A percentile compares a stretch with the other conserved stretches of the same genome.
phyloP scores from a whole-genome alignment of 106 monocot genomes.

The Iris macrosiphon region DNA sequence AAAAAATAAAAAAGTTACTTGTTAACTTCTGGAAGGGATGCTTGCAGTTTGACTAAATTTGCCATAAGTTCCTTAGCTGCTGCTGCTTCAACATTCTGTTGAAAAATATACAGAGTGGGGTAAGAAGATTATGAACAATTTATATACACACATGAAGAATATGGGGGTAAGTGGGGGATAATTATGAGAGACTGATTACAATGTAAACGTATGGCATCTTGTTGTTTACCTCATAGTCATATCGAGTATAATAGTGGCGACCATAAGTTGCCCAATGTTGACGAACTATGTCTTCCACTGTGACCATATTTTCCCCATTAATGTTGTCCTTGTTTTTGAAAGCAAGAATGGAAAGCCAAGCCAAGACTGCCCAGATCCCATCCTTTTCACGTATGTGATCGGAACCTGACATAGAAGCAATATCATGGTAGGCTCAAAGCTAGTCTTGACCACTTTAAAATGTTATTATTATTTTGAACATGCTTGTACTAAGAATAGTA shows the following conservation, averaged over 20 bases:
- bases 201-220: background rate
- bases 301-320: slow-evolving; percentile 63
- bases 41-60: slow-evolving; percentile 61
- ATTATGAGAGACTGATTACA: background rate
- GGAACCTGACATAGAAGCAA: slow-evolving; percentile 37
- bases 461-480: background rate
- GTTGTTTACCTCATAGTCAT: slow-evolving; percentile 86
- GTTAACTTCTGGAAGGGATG: slow-evolving; percentile 70
- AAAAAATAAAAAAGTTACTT: slow-evolving; percentile 40
- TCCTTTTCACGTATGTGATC: slow-evolving; percentile 99
- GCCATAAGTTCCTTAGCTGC: slow-evolving; percentile 94
- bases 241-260: slow-evolving; percentile 96
- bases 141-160: background rate
- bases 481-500: no score
- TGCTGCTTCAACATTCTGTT: slow-evolving; percentile 88
- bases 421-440: no score
- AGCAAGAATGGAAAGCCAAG: slow-evolving; percentile 91
- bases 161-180: background rate
- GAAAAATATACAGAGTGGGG: no score
- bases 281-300: slow-evolving; percentile 75
- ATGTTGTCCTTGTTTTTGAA: slow-evolving; percentile 75
- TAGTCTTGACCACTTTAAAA: no score
- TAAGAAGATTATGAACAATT: background rate
- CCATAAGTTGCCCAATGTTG: slow-evolving; percentile 93
- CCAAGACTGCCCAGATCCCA: slow-evolving; percentile 97